Evolutionary conservation across 1,139 yeast species (phyloP).

Genomic region (Taiozyma sp.): DNA sequence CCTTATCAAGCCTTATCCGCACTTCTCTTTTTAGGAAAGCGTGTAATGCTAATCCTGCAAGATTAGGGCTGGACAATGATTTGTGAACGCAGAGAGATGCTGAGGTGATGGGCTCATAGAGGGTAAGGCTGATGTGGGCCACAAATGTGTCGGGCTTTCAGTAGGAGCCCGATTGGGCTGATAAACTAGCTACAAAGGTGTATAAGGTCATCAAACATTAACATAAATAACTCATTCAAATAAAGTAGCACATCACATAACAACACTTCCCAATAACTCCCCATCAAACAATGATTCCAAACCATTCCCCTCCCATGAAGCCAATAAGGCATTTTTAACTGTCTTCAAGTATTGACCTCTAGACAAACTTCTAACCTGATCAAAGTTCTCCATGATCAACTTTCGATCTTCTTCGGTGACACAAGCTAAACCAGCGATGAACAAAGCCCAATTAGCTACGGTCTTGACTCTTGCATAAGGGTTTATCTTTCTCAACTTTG

Average conservation of each 20-base stretch:
- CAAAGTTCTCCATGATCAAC: slow-evolving; percentile 4
- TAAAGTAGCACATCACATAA: slow-evolving; percentile 3
- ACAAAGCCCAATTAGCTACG: slow-evolving; percentile 15
- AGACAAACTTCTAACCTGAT: slow-evolving; percentile 7
- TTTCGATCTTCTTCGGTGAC: slow-evolving; percentile 6
- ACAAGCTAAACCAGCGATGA: slow-evolving; percentile 17
- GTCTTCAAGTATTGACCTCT: slow-evolving; percentile 12
- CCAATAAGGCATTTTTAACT: slow-evolving; percentile 10
- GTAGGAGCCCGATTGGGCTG: too few relatives aligned
- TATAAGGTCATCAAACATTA: neutral
- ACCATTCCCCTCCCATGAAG: slow-evolving; percentile 18
- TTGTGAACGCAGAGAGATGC: neutral
- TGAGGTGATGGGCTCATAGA: neutral
- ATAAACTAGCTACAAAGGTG: neutral
- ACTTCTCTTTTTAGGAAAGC: neutral
- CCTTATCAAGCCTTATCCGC: neutral
- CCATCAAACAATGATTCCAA: slow-evolving; percentile 13
- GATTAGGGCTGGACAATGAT: neutral
- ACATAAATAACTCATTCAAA: neutral
- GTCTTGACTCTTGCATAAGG: slow-evolving; percentile 8
- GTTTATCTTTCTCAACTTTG: slow-evolving; percentile 4
- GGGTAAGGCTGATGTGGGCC: neutral
- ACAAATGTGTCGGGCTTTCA: too few relatives aligned
- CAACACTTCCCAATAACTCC: slow-evolving; percentile 7
- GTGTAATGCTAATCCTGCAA: neutral